Base-by-base conservation (phyloP, 805 yeast species). In the Ascoidea asiatica region DNA sequence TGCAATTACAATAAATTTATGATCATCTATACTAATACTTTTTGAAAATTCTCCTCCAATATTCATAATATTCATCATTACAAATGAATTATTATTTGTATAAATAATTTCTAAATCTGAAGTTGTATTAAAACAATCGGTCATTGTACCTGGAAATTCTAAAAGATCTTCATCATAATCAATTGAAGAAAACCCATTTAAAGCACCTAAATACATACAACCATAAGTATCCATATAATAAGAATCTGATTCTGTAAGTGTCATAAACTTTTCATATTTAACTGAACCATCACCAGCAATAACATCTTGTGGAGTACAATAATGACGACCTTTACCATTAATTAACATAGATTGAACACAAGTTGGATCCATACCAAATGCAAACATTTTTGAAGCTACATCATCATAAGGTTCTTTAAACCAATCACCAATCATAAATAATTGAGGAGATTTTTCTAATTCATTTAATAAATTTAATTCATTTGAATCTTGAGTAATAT, bases 401-500 rank as follows among this genome's bases (percentile, higher is more conserved):
- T 53, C 61, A 18, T 58, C 63, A 41, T 64, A 57, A 35, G 60
- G 45, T 3, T 56, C 56, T 43, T 63, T 65, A 52, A 70, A 72
- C 43, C 58, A 52, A 48, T 72, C 77, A 19, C 60, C 61, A 4
- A 69, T 58, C 19, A 69, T 53, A 17, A 71, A 23, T 5, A 38
- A 40, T 8, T 49, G 39, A 5, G 66, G 65, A 4, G 23, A 18
- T 19, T 46, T 47, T 37, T 63, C 67, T n/a, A 59, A 50, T 33
- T 49, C 44, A 4, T 5, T 41, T 1, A 72, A 52, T 15, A 56
- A 44, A 5, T 53, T 62, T 19, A 66, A 52, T 15, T 59, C 66
- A 15, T 51, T 52, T 4, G 55, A 23, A 22, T 52, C 52, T 7
- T 50, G 46, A 22, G 62, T 46, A 11, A 59, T 45, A 2, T 56